Evolutionary conservation across 371 early-diverging fungal genomes (phyloP).

Genomic region (Funneliformis caledonium): DNA sequence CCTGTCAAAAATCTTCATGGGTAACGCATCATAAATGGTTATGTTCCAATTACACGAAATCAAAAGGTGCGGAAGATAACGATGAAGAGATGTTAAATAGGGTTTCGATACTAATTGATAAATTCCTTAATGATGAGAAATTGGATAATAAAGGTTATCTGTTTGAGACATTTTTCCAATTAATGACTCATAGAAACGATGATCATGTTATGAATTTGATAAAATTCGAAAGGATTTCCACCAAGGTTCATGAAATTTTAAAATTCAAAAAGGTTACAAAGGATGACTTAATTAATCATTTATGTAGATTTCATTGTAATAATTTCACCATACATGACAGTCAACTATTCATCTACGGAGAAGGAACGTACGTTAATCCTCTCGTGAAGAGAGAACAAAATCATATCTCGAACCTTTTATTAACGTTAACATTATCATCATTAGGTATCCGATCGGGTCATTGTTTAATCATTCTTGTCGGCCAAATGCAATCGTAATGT

Average conservation of each 20-base stretch:
- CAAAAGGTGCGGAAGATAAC: not conserved
- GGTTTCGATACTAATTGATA: conserved; percentile 10
- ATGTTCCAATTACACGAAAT: not conserved
- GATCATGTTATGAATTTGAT: not conserved
- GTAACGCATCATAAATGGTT: conserved; percentile 28
- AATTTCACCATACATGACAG: conserved; percentile 73
- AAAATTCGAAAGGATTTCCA: not conserved
- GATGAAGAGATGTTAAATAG: conserved; percentile 36
- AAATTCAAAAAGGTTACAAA: not conserved
- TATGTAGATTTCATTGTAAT: conserved; percentile 67
- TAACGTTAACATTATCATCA: not conserved
- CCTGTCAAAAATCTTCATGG: conserved; percentile 32
- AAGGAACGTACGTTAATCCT: conserved; percentile 70
- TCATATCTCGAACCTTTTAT: not conserved
- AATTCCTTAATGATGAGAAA: conserved; percentile 9
- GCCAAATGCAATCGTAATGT: conserved; percentile 77
- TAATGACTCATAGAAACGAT: conserved; percentile 7
- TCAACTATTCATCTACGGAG: conserved; percentile 71
- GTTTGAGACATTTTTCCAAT: conserved; percentile 12
- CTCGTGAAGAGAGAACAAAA: conserved; percentile 37
- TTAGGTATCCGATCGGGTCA: conserved; percentile 69
- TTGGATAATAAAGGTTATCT: not conserved
- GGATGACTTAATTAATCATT: conserved; percentile 29
- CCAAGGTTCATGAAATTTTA: not conserved
- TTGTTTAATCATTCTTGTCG: conserved; percentile 88